Evolutionary conservation across 805 yeast species (phyloP).

Genomic region (Candida arabinofermentans): DNA sequence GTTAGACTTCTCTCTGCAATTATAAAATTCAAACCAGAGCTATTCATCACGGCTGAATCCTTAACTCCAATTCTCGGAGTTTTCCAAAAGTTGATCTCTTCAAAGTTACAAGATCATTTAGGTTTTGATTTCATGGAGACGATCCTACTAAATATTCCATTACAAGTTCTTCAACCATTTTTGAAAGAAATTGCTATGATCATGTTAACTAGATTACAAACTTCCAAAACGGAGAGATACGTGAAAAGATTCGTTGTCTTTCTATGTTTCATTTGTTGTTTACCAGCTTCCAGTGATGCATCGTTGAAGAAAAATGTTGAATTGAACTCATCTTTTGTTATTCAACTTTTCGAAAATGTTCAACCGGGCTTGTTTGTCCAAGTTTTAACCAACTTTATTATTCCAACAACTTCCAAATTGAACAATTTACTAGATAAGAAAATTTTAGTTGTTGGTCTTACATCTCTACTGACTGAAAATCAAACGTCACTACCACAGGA

Average conservation of each 20-base stretch:
- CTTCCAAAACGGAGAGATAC: constrained; percentile 76
- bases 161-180: constrained; percentile 45
- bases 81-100: constrained; percentile 89
- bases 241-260: constrained; percentile 68
- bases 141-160: constrained; percentile 56
- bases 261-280: constrained; percentile 34
- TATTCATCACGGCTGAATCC: constrained; percentile 35
- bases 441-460: constrained; percentile 45
- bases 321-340: constrained; percentile 41
- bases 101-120: constrained; percentile 71
- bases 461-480: constrained; percentile 39
- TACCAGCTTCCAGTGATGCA: constrained; percentile 26
- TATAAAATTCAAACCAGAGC: constrained; percentile 41
- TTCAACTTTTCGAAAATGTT: constrained; percentile 66
- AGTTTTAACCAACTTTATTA: constrained; percentile 43
- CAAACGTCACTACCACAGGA: constrained; percentile 36
- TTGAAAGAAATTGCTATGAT: constrained; percentile 71
- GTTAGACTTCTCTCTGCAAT: constrained; percentile 75
- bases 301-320: constrained; percentile 20
- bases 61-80: constrained; percentile 88
- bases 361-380: constrained; percentile 59
- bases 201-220: constrained; percentile 75
- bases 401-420: constrained; percentile 43
- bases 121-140: constrained; percentile 84
- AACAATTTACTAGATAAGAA: constrained; percentile 41